Conservation (phyloP, 345 rosid species). For the Punica granatum region DNA sequence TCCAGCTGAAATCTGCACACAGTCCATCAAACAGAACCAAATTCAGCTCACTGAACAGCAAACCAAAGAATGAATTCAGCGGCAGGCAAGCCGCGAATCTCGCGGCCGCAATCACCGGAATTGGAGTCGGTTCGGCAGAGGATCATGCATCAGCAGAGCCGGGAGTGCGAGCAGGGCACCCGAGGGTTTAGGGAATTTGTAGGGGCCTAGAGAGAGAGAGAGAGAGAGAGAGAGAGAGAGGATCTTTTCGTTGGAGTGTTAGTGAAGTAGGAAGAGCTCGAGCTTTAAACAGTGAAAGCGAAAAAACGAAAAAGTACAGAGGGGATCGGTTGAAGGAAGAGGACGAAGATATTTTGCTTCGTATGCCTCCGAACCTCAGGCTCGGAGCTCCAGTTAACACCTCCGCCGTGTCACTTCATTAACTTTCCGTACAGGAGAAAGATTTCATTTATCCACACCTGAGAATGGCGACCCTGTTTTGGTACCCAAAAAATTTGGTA, state of each 20-base stretch:
- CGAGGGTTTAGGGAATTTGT: background rate
- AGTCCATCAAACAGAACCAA: background rate
- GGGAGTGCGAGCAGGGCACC: background rate
- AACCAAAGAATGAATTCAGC: background rate
- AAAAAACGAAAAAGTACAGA: background rate
- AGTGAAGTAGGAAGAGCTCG: slow-evolving; percentile 1
- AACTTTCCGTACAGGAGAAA: too few relatives aligned
- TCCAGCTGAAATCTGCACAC: background rate
- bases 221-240: background rate
- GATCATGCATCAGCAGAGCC: background rate
- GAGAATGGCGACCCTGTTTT: too few relatives aligned
- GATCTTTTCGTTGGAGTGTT: slow-evolving; percentile 3
- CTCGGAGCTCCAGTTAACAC: background rate
- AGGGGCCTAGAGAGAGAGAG: background rate
- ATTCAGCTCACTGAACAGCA: background rate
- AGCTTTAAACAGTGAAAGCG: slow-evolving; percentile 9
- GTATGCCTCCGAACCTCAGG: slow-evolving; percentile 4
- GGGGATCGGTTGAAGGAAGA: background rate
- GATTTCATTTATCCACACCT: too few relatives aligned
- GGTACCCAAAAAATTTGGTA: too few relatives aligned
- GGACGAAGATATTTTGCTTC: background rate
- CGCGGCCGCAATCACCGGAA: background rate
- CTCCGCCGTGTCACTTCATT: background rate
- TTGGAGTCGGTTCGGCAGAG: background rate
- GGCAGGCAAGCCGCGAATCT: background rate